These are phyloP conservation scores for Panaeolus papilionaceus DNA, from an alignment of 768 basidiomycete species.

Conservation along the genomic window DNA sequence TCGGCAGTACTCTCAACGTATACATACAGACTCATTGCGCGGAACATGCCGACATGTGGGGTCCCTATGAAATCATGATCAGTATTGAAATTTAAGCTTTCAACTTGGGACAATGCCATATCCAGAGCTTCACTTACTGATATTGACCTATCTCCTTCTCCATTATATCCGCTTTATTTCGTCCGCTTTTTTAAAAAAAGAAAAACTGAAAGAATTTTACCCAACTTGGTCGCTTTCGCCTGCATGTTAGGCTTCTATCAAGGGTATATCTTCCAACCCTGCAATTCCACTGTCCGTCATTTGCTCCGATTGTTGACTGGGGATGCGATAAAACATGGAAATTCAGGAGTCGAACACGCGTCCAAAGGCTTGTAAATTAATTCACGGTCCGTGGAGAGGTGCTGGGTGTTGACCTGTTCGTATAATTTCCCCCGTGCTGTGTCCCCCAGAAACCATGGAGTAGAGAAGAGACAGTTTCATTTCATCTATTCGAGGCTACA, in stretches of 20 bases:
- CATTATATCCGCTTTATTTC: background rate
- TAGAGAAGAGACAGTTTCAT: slow-evolving; percentile 27
- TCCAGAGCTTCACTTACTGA: background rate
- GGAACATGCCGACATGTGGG: slow-evolving; percentile 41
- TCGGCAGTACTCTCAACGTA: slow-evolving; percentile 13
- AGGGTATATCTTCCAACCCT: background rate
- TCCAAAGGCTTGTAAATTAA: slow-evolving; percentile 3
- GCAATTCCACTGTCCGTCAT: background rate
- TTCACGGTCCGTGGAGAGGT: slow-evolving; percentile 10
- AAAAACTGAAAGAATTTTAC: background rate
- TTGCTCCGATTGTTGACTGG: background rate
- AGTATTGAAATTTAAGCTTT: slow-evolving; percentile 14
- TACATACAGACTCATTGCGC: slow-evolving; percentile 45
- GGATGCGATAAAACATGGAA: background rate
- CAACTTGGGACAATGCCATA: slow-evolving; percentile 1
- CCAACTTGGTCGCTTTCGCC: background rate
- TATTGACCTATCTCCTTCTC: background rate
- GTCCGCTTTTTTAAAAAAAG: background rate
- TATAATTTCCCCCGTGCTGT: slow-evolving; percentile 12
- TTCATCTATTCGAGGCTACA: slow-evolving; percentile 28
- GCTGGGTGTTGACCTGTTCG: background rate
- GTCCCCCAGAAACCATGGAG: slow-evolving; percentile 14
- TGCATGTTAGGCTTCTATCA: background rate
- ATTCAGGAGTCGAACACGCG: slow-evolving; percentile 3
- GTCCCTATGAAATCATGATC: slow-evolving; percentile 27